These are phyloP conservation scores for Colletotrichum sp. DNA, from an alignment of 2,329 filamentous ascomycete genomes.

Conservation along the genomic window DNA sequence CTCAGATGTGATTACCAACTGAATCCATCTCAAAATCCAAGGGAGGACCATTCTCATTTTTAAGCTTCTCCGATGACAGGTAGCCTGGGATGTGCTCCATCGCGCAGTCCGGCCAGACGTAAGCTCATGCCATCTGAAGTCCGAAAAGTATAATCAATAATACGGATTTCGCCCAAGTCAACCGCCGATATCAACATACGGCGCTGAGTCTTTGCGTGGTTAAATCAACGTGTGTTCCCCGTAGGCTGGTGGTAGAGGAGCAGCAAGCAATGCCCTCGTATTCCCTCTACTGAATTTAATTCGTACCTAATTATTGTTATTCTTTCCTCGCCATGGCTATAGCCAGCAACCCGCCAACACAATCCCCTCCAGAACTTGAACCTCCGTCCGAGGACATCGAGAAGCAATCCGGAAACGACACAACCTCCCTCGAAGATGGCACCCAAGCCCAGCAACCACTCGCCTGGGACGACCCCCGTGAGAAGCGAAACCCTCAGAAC, in stretches of 20 bases:
- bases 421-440: background rate
- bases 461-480: conserved; percentile 12
- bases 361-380: background rate
- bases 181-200: background rate
- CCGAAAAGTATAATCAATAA: background rate
- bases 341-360: background rate
- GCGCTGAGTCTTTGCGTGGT: background rate
- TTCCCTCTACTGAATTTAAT: background rate
- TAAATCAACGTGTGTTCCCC: background rate
- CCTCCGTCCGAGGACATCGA: background rate
- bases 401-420: background rate
- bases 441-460: background rate
- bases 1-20: background rate
- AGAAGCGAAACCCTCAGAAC: conserved; percentile 20
- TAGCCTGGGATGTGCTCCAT: background rate
- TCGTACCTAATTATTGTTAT: background rate
- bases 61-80: background rate
- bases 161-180: background rate
- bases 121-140: background rate
- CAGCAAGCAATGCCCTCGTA: background rate
- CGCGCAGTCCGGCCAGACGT: background rate
- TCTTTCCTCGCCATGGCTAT: background rate
- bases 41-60: background rate
- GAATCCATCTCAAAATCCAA: background rate
- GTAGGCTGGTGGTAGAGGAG: background rate